Percentiles rank a stretch among this genome's conserved stretches.
These are phyloP conservation scores for Fennellomyces sp. DNA, from an alignment of 371 early-diverging fungal genomes.

Conservation along the genomic window DNA sequence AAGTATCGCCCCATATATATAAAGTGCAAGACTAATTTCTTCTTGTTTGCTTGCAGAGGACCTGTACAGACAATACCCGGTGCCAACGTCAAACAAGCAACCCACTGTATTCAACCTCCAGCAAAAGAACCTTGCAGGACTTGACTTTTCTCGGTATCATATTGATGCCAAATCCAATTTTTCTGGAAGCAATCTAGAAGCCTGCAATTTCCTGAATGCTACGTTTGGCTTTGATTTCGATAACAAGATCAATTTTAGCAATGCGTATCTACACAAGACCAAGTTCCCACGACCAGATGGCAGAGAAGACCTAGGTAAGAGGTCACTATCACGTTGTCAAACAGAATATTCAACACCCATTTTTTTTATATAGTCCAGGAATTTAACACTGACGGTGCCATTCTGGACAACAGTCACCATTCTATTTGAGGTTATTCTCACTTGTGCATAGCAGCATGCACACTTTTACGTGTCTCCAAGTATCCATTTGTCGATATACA, in stretches of 20 bases:
- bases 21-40: background rate
- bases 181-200: slow-evolving; percentile 34
- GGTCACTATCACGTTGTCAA: no score
- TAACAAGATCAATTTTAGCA: slow-evolving; percentile 27
- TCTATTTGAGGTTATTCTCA: no score
- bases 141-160: slow-evolving; percentile 37
- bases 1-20: no score
- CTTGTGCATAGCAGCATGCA: no score
- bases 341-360: no score
- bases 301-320: no score
- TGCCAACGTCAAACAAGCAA: background rate
- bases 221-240: slow-evolving; percentile 39
- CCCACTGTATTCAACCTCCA: slow-evolving; percentile 23
- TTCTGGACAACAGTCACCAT: background rate
- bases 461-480: no score
- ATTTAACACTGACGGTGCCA: slow-evolving; percentile 16
- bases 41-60: slow-evolving; percentile 16
- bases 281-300: slow-evolving; percentile 24
- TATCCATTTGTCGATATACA: no score
- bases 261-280: slow-evolving; percentile 25
- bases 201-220: slow-evolving; percentile 26
- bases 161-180: slow-evolving; percentile 41
- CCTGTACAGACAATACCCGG: slow-evolving; percentile 25
- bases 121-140: slow-evolving; percentile 24
- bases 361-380: slow-evolving; percentile 1